phyloP scores from a whole-genome alignment of 108 stramenopile genomes.

The Seminavis robusta region DNA sequence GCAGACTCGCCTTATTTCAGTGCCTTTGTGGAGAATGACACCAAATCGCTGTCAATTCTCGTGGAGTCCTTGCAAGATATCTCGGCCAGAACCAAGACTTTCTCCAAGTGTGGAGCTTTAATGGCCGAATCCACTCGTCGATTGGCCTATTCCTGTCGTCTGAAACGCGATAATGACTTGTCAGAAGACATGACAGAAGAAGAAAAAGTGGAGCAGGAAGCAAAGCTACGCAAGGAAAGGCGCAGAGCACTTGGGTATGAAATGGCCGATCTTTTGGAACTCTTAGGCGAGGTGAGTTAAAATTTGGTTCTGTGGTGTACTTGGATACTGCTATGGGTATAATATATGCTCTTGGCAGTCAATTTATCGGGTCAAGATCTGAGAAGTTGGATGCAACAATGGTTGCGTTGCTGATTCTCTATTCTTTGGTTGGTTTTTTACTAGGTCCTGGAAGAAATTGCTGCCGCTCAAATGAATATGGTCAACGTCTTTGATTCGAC shows the following conservation, averaged over 20 bases:
- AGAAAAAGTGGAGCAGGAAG: constrained; percentile 13
- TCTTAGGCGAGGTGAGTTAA: constrained; percentile 59
- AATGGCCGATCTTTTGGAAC: constrained; percentile 50
- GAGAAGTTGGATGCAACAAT: no score
- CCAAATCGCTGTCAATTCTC: constrained; percentile 63
- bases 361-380: background rate
- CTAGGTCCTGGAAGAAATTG: constrained; percentile 74
- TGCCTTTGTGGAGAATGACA: constrained; percentile 75
- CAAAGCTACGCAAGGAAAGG: constrained; percentile 7
- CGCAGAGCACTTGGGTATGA: constrained; percentile 64
- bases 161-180: constrained; percentile 31
- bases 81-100: constrained; percentile 69
- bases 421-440: background rate
- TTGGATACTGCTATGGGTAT: background rate
- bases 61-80: constrained; percentile 74
- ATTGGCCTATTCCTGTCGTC: constrained; percentile 61
- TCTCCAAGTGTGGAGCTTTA: constrained; percentile 72
- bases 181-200: constrained; percentile 23
- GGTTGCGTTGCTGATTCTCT: no score
- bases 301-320: background rate
- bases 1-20: constrained; percentile 84
- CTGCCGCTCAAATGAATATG: constrained; percentile 76
- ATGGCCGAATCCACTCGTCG: constrained; percentile 83
- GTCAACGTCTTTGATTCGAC: constrained; percentile 73
- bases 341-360: background rate